phyloP scores from a whole-genome alignment of 73 alveolate genomes.

The Paramecium sexaurelia region DNA sequence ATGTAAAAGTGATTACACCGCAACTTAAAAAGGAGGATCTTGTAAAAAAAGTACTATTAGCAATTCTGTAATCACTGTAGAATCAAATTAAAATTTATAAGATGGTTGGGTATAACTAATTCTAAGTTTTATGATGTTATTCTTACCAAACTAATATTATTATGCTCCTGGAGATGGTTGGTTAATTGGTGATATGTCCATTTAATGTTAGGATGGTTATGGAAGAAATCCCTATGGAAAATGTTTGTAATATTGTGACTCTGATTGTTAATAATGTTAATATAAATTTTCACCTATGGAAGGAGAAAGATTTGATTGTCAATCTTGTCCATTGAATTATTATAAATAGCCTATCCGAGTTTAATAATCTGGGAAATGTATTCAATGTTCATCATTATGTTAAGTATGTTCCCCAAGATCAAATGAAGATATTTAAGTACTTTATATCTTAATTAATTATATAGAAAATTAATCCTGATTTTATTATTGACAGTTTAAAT shows the following conservation, averaged over 20 bases:
- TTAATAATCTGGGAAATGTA: not conserved
- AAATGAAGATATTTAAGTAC: not conserved
- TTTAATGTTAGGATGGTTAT: not conserved
- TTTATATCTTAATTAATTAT: not conserved
- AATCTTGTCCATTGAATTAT: not conserved
- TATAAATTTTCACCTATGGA: too few species aligned
- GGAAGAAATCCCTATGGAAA: not conserved
- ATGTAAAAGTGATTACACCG: not conserved
- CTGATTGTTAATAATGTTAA: not conserved
- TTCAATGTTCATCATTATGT: not conserved
- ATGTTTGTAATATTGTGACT: not conserved
- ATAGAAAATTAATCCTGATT: not conserved
- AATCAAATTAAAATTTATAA: not conserved
- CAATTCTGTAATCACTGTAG: not conserved
- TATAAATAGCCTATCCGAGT: not conserved
- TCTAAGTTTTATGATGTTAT: not conserved
- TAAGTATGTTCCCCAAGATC: not conserved
- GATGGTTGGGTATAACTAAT: not conserved
- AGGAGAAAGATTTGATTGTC: not conserved
- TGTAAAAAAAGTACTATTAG: not conserved
- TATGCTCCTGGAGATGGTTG: not conserved
- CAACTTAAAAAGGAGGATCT: not conserved
- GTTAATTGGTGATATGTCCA: not conserved
- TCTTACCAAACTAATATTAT: not conserved
- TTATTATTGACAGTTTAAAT: not conserved